Conservation (phyloP, 2,329 filamentous ascomycete species). For the Paecilomyces fulvus region DNA sequence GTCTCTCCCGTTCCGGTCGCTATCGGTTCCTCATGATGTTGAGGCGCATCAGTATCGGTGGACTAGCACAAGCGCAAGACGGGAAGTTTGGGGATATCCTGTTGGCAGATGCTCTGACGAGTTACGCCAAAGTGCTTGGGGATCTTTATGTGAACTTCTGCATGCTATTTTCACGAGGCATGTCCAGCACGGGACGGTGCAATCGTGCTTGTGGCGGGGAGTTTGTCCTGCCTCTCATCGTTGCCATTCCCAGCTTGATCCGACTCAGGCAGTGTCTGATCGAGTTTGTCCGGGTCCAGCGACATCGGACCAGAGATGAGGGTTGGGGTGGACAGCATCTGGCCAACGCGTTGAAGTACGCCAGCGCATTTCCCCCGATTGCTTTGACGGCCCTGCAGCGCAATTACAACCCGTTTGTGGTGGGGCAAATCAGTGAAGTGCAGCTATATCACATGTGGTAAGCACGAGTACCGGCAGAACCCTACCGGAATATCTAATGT, state of each 20-base stretch:
- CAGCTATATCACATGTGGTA: constrained; percentile 49
- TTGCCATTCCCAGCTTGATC: constrained; percentile 74
- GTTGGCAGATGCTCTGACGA: constrained; percentile 87
- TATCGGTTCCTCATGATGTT: constrained; percentile 67
- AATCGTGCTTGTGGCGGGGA: constrained; percentile 73
- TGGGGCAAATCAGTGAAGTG: constrained; percentile 45
- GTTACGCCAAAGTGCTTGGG: constrained; percentile 84
- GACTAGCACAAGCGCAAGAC: constrained; percentile 75
- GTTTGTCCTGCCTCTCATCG: constrained; percentile 73
- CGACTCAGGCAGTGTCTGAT: constrained; percentile 87
- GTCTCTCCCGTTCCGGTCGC: constrained; percentile 61
- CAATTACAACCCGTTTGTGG: constrained; percentile 45
- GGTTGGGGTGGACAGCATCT: constrained; percentile 81
- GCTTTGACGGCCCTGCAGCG: constrained; percentile 68
- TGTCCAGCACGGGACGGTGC: constrained; percentile 69
- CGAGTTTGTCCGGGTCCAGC: constrained; percentile 67
- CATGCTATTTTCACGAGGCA: constrained; percentile 72
- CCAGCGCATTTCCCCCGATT: constrained; percentile 88
- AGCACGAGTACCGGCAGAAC: constrained; percentile 6
- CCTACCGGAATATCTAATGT: constrained; percentile 1
- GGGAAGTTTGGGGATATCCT: constrained; percentile 93
- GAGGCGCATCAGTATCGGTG: constrained; percentile 71
- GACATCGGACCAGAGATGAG: constrained; percentile 37
- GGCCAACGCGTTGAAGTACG: constrained; percentile 90
- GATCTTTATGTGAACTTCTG: constrained; percentile 83